Base-by-base conservation (phyloP, 1,139 yeast species). In the Hemisphaericaspora xylofermentans region DNA sequence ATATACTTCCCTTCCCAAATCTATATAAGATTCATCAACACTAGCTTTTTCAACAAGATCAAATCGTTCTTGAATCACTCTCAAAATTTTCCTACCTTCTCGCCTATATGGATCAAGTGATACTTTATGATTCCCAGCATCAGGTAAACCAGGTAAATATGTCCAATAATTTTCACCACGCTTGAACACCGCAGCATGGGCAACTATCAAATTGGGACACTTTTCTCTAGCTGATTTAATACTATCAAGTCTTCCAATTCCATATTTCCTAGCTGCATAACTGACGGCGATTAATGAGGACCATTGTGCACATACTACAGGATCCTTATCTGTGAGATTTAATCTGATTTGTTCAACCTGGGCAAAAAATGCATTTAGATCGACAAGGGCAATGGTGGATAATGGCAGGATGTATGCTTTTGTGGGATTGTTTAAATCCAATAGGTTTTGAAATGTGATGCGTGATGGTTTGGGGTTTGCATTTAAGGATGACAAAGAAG, bases 231-330 rank as follows among this genome's bases (percentile, higher is more conserved):
- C 96, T 2, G 80, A 74, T 9, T 74, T 75, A 1, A 88, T 63
- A 0, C 78, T 71, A 54, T 87, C 95, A 82, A 88, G 82, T 44
- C 98, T 66, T 22, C 79, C 71, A 21, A 93, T 82, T 0, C 97
- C 97, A 57, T 60, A 88, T 44, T 82, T 78, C 26, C 97, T 68
- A 0, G 98, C 98, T 0, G 96, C 88, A 60, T 88, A 87, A 5
- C 87, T 81, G 1, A 93, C 95, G 0, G 98, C 98, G 43, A 93
- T 91, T 5, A 93, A 66, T 0, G 91, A 74, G 41, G 76, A 74
- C 98, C 98, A 93, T 56, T 93, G 98, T 4, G 88, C 88, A 60
- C 98, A 91, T 0, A 91, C 97, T 2, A 93, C 85, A 0, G 98
- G 98, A 45, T 82, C 91, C 2, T 80, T 78, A 1, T 68, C 68